Evolutionary conservation across 2,329 filamentous ascomycete species (phyloP), one percentile per base, ranked within the genome.

Genomic region (Thermoascus crustaceus): DNA sequence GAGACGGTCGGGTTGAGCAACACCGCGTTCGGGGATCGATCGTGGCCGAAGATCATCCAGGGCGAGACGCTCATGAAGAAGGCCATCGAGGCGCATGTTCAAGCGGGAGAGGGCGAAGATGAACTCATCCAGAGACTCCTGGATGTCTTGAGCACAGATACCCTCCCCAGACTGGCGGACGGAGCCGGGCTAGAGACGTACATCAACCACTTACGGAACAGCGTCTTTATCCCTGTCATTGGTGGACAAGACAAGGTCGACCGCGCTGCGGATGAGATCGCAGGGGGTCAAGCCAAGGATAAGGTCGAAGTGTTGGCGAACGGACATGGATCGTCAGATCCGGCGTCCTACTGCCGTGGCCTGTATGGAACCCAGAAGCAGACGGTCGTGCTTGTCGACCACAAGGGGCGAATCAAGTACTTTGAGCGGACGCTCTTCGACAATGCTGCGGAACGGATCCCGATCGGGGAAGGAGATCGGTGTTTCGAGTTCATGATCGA

Each of bases 361-460:
- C 57, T 69, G 5, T 82, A 82, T 50, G 78, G 77, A 0, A 82
- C 78, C 2, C 74, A 78, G 50, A 77, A 76, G 54, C 76, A 81
- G 51, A 77, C 73, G 1, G 59, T 81, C 5, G 61, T 81, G 2
- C 54, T 82, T 9, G 74, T 78, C 13, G 63, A 70, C 46, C 57
- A 59, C 19, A 49, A 68, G n/a, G 75, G 75, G 2, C 65, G 67
- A 35, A 67, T 78, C 22, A 72, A 67, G n/a, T 81, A 75, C 47
- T 64, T 79, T 21, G 78, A 82, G 54, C 63, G 76, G 37, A 79
- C 76, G 11, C 52, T 81, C 13, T 78, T 69, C 48, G 73, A 78
- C 47, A 57, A 65, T 8, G 53, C 72, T 30, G 73, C 68, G 3
- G 60, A 62, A 22, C 58, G 66, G 2, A 57, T 75, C 7, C 57